Evolutionary conservation across 352 stramenopile species (phyloP), one percentile per base, ranked within the genome.

Genomic region (Phytophthora agathidicida): DNA sequence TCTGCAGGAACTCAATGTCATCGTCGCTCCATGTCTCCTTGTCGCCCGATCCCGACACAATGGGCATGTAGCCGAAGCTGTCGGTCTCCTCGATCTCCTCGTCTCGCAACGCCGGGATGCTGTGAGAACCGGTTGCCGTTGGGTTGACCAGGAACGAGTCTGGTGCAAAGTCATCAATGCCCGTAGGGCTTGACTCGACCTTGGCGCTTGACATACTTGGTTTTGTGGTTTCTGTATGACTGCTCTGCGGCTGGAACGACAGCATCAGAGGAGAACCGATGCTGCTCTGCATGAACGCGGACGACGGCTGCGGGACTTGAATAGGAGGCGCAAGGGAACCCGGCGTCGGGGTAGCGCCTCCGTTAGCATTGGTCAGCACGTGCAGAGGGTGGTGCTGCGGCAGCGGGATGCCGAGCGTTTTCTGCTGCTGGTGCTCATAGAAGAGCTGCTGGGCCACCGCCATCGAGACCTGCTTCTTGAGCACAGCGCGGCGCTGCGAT

Each of bases 391-490:
- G 74, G 36, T 80, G 65, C 35, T 64, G 49, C 28, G 44, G 45
- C 5, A 72, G 26, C 14, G 66, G 55, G 3, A 80, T 71, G 5
- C 68, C 80, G 2, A 89, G 49, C 30, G 71, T 80, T 57, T 92
- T 92, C 33, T 89, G 82, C 38, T 93, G 80, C 52, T 90, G 80
- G 65, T 93, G 79, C 61, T 89, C 80, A 63, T 74, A 88, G 47
- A 91, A 93, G 50, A 91, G 78, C 62, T 91, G 80, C 41, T 93
- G 80, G 5, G 83, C 80, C 26, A 93, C 80, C 0, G 80, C 81
- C 77, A 93, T 88, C 3, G 77, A 89, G 23, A 90, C 81, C 37
- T 94, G 82, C 45, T 90, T 88, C 68, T 94, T 94, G 31, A 92
- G 63, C 49, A 94, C 73, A 4, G 84, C 80, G 11, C 83, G 82